These are phyloP conservation scores for Podosphaera fusca DNA, from an alignment of 2,329 filamentous ascomycete genomes.

Conservation along the genomic window DNA sequence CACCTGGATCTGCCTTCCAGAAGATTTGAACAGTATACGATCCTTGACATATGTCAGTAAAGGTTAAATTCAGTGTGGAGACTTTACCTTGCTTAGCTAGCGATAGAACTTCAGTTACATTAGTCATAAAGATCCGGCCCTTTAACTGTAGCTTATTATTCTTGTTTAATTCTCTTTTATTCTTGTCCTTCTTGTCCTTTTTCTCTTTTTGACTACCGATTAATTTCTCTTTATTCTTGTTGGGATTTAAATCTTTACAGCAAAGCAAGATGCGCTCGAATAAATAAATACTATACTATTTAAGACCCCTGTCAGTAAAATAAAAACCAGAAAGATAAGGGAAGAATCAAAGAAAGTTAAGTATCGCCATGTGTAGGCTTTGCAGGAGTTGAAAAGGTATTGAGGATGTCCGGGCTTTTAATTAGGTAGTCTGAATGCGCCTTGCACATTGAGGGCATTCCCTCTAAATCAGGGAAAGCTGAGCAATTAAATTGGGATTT, in stretches of 20 bases:
- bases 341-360: background rate
- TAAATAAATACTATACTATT: slow-evolving; percentile 85
- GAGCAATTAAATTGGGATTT: slow-evolving; percentile 4
- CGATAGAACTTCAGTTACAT: slow-evolving; percentile 84
- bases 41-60: slow-evolving; percentile 27
- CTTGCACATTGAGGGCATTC: background rate
- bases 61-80: background rate
- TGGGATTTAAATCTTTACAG: slow-evolving; percentile 81
- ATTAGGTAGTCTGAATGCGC: background rate
- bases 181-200: slow-evolving; percentile 47
- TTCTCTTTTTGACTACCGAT: slow-evolving; percentile 43
- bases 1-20: slow-evolving; percentile 91
- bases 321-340: slow-evolving; percentile 4
- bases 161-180: slow-evolving; percentile 44
- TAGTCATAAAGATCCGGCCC: slow-evolving; percentile 96
- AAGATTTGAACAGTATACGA: slow-evolving; percentile 93
- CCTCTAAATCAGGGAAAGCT: background rate
- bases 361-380: slow-evolving; percentile 4
- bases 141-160: slow-evolving; percentile 69
- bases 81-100: slow-evolving; percentile 62
- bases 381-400: background rate
- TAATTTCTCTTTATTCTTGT: slow-evolving; percentile 60
- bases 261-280: slow-evolving; percentile 90
- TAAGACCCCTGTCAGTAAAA: background rate
- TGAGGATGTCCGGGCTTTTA: background rate